phyloP scores from a whole-genome alignment of 2,329 filamentous ascomycete species.

The Zymoseptoria passerinii region DNA sequence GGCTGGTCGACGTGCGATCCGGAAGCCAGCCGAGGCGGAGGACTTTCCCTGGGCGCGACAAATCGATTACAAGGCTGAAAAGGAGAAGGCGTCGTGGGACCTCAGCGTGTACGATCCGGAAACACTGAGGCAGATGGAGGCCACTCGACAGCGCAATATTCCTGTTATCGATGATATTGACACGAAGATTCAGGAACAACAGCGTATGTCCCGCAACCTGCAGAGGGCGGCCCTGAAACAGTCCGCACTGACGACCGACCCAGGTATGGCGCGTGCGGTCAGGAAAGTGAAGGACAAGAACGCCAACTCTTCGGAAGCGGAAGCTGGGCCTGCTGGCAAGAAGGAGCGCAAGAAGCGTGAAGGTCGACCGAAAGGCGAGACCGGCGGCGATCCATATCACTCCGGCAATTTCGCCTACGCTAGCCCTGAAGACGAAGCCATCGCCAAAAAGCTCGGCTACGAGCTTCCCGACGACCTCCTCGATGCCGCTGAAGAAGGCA shows the following conservation, averaged over 20 bases:
- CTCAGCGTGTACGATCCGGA: conserved; percentile 22
- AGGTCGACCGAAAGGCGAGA: conserved; percentile 12
- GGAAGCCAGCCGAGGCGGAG: conserved; percentile 19
- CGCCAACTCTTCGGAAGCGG: conserved; percentile 8
- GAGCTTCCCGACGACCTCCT: conserved; percentile 22
- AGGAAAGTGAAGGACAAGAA: conserved; percentile 12
- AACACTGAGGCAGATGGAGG: conserved; percentile 21
- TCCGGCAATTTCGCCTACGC: conserved; percentile 26
- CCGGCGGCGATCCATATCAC: conserved; percentile 23
- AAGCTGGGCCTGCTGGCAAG: conserved; percentile 4
- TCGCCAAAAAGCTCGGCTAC: conserved; percentile 10
- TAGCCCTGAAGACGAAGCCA: conserved; percentile 10
- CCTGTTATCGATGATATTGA: conserved; percentile 21
- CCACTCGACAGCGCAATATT: conserved; percentile 19
- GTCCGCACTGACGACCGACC: conserved; percentile 3
- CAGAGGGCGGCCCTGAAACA: not conserved
- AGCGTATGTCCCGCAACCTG: conserved; percentile 16
- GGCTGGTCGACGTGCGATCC: conserved; percentile 14
- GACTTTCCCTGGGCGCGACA: conserved; percentile 28
- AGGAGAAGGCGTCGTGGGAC: conserved; percentile 24
- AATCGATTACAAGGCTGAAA: conserved; percentile 22
- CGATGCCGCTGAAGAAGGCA: conserved; percentile 20
- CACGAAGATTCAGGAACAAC: conserved; percentile 20
- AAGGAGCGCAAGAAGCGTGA: conserved; percentile 16
- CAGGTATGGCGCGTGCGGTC: conserved; percentile 16